These are phyloP conservation scores for Zygotorulaspora florentina DNA, from an alignment of 805 yeast genomes.

Conservation along the genomic window DNA sequence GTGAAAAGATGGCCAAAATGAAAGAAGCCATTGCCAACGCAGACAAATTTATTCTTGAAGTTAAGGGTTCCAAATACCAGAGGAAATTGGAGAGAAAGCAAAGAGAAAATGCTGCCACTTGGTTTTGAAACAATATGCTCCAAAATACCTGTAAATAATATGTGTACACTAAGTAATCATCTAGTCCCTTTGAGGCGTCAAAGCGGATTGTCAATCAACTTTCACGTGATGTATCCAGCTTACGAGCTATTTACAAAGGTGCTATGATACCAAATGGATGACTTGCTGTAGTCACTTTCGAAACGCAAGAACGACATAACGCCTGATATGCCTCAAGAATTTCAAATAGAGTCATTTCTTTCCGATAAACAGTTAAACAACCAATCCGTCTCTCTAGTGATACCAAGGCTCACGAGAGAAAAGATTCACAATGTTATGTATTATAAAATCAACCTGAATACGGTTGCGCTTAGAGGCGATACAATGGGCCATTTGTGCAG, in stretches of 20 bases:
- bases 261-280: neutral
- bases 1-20: constrained; percentile 55
- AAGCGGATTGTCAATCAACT: neutral
- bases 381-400: constrained; percentile 33
- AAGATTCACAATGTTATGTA: constrained; percentile 31
- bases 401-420: constrained; percentile 32
- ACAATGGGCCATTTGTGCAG: constrained; percentile 24
- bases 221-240: neutral
- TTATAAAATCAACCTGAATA: constrained; percentile 28
- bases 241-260: neutral
- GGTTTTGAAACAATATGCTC: constrained; percentile 12
- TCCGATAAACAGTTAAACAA: constrained; percentile 31
- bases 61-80: constrained; percentile 52
- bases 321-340: constrained; percentile 26
- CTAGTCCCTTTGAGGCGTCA: neutral
- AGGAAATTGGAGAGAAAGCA: constrained; percentile 44
- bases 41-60: constrained; percentile 63
- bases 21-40: constrained; percentile 60
- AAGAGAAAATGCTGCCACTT: constrained; percentile 15
- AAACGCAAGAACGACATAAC: no score
- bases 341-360: constrained; percentile 29
- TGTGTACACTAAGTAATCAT: neutral
- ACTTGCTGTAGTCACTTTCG: no score
- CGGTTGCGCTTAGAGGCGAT: constrained; percentile 28
- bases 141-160: constrained; percentile 9